Evolutionary conservation across 805 yeast genomes (phyloP).

Genomic region (Candida easanensis): DNA sequence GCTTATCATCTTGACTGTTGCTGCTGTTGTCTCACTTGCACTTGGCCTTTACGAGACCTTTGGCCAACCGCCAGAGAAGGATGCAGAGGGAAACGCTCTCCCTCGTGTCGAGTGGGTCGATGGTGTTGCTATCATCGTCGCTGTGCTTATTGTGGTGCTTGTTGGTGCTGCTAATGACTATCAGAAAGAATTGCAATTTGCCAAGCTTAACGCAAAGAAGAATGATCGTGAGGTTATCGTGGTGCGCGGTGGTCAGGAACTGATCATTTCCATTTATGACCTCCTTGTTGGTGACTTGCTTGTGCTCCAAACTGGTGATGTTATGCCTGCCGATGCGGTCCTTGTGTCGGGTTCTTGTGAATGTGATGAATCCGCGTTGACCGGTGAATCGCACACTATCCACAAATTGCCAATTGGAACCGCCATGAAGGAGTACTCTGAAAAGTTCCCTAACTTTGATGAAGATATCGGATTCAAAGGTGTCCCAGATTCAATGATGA

Average conservation of each 20-base stretch:
- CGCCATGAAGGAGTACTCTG: constrained; percentile 32
- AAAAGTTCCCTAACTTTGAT: constrained; percentile 24
- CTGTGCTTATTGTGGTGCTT: constrained; percentile 82
- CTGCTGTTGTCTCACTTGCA: constrained; percentile 87
- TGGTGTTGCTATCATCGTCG: constrained; percentile 95
- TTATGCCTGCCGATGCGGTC: constrained; percentile 85
- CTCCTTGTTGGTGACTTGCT: constrained; percentile 85
- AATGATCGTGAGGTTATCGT: constrained; percentile 80
- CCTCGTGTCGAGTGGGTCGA: constrained; percentile 98
- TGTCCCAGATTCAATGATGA: constrained; percentile 74
- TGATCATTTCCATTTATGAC: constrained; percentile 66
- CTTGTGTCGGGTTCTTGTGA: constrained; percentile 73
- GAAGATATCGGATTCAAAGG: constrained; percentile 39
- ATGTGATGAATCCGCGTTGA: constrained; percentile 88
- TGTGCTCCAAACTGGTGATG: constrained; percentile 87
- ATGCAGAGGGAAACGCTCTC: constrained; percentile 68
- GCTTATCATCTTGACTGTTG: constrained; percentile 74
- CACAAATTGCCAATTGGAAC: constrained; percentile 56
- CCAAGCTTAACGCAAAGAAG: constrained; percentile 81
- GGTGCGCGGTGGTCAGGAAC: constrained; percentile 66
- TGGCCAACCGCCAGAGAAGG: constrained; percentile 76
- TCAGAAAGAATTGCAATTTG: constrained; percentile 93
- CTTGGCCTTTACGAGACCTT: constrained; percentile 90
- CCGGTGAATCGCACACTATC: constrained; percentile 91
- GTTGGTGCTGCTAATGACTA: constrained; percentile 97